Evolutionary conservation across 2,329 filamentous ascomycete species (phyloP).

Genomic region (Diaporthe vexans): DNA sequence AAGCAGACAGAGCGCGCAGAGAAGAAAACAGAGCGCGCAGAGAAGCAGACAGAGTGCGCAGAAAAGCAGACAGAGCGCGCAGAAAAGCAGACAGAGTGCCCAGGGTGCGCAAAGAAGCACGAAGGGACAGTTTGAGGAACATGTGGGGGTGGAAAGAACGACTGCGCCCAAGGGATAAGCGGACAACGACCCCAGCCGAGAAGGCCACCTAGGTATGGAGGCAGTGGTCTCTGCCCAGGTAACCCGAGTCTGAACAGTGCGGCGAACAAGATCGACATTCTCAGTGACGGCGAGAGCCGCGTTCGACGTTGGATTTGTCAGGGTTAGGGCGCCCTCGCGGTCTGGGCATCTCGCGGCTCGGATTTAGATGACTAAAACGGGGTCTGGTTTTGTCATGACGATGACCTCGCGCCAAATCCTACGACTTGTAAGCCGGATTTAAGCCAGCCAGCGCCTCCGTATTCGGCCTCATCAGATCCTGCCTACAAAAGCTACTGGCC

Average conservation of each 20-base stretch:
- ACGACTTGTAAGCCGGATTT: background rate
- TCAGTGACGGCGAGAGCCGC: too few relatives aligned
- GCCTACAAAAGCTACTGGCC: background rate
- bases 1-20: background rate
- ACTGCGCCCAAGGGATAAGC: too few relatives aligned
- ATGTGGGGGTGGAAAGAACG: too few relatives aligned
- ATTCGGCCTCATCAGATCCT: background rate
- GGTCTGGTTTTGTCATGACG: conserved; percentile 3
- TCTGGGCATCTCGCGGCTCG: conserved; percentile 1
- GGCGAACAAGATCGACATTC: too few relatives aligned
- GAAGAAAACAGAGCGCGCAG: background rate
- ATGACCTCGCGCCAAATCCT: conserved; percentile 7
- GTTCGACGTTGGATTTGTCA: background rate
- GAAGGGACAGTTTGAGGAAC: background rate
- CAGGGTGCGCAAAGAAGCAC: too few relatives aligned
- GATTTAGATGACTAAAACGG: conserved; percentile 6
- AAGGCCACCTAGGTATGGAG: too few relatives aligned
- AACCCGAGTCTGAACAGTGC: too few relatives aligned
- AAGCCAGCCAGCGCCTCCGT: background rate
- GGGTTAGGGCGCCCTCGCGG: background rate
- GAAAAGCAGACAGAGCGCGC: background rate
- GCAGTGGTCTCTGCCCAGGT: too few relatives aligned
- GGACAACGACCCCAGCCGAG: too few relatives aligned
- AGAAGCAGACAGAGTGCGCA: background rate
- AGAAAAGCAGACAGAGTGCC: background rate